Evolutionary conservation across 495 filamentous ascomycete species (phyloP).

Genomic region (Xylaria sp.): DNA sequence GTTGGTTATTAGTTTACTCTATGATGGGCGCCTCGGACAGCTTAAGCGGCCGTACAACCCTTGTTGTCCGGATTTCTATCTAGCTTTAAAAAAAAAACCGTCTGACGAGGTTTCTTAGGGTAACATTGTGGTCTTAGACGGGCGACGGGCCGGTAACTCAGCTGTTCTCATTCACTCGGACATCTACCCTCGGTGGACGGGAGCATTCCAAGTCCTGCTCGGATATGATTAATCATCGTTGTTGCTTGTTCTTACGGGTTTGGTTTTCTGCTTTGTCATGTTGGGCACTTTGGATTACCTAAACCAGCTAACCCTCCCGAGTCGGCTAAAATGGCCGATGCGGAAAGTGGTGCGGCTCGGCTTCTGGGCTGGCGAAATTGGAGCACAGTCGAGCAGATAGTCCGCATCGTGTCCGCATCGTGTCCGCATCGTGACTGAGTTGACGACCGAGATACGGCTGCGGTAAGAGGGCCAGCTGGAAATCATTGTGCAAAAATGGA

Average conservation of each 20-base stretch:
- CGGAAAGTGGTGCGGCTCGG: background rate
- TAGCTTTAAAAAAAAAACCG: background rate
- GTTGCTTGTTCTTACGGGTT: background rate
- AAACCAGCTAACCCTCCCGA: too few species aligned
- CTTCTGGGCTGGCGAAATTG: background rate
- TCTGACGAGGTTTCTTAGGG: background rate
- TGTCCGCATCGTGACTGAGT: too few species aligned
- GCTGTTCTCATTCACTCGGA: background rate
- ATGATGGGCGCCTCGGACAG: background rate
- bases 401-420: background rate
- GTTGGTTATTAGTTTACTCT: background rate
- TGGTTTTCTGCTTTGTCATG: background rate
- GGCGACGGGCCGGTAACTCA: background rate
- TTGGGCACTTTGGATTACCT: background rate
- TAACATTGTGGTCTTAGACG: background rate
- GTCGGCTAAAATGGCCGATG: slow-evolving; percentile 13
- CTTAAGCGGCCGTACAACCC: background rate
- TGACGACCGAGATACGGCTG: background rate
- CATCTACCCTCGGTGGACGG: background rate
- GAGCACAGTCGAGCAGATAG: background rate
- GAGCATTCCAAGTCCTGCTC: background rate
- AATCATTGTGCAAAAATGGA: background rate
- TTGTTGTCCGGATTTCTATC: background rate
- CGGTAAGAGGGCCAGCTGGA: background rate
- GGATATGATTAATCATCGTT: background rate